A percentile compares a stretch with the other conserved stretches of the same genome.
Conservation (phyloP, 192 early-diverging fungal genomes). For the Umbelopsis vinacea region DNA sequence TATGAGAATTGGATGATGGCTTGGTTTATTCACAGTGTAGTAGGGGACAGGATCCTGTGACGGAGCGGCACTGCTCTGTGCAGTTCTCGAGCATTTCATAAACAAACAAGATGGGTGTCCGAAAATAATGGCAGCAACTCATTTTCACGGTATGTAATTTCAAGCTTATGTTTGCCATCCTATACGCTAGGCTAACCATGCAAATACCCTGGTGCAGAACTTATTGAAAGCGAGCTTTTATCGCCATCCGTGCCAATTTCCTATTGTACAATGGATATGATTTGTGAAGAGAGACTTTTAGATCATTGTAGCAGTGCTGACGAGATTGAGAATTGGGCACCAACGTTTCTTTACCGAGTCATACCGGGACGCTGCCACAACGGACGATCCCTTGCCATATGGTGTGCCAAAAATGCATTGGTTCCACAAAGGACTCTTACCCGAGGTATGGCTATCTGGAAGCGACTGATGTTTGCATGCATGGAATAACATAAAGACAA, state of each 20-base stretch:
- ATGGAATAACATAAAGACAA: background rate
- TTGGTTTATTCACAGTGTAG: background rate
- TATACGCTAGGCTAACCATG: background rate
- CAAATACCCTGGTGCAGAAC: constrained; percentile 39
- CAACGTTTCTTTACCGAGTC: constrained; percentile 67
- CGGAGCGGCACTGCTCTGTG: constrained; percentile 82
- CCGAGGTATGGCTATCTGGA: background rate
- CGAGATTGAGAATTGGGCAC: constrained; percentile 38
- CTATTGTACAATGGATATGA: constrained; percentile 63
- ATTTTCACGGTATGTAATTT: constrained; percentile 76
- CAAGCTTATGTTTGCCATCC: no score
- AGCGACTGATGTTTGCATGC: background rate
- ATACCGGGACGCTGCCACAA: constrained; percentile 37
- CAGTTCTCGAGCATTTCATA: constrained; percentile 64
- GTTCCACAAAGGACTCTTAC: constrained; percentile 27
- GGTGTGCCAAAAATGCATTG: constrained; percentile 48
- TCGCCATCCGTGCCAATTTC: constrained; percentile 42
- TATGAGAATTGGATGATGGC: background rate
- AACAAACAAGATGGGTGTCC: constrained; percentile 55
- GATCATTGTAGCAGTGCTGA: background rate
- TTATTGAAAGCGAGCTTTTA: constrained; percentile 54
- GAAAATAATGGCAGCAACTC: constrained; percentile 77
- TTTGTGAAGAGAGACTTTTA: background rate
- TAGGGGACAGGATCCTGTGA: constrained; percentile 52
- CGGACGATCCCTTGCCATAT: constrained; percentile 49